Base-by-base conservation (phyloP, 805 yeast species). In the Kodamaea kakaduensis region DNA sequence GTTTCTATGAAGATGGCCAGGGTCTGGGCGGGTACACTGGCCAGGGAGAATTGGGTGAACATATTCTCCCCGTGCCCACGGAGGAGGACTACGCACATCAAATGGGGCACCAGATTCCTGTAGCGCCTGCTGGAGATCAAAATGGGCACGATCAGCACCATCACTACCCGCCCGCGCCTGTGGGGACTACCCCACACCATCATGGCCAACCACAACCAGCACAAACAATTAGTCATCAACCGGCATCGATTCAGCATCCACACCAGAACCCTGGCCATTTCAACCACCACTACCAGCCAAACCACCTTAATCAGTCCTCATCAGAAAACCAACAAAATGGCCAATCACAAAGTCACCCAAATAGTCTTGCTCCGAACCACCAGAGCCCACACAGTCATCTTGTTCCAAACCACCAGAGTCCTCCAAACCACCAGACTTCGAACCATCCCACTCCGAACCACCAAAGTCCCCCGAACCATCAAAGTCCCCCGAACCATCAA, bases 1-100 rank as follows among this genome's bases (percentile, higher is more conserved):
- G 73, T 42, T 57, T 34, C 35, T 67, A 59, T 42, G 71, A 64
- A 39, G 41, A 47, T 4, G 54, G 54, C 14, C 31, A 42, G 16
- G 32, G 19, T 9, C 24, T 20, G n/a, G 12, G 24, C 16, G 34
- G 32, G 15, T 26, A 29, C 16, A 25, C 9, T 4, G 34, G 34
- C 8, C 35, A 20, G 29, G 29, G 30, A 10, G 32, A 34, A 29
- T 15, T 36, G 14, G 39, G 39, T 9, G 39, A 22, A 15, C 39
- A 18, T 19, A 38, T 23, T 30, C 22, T 32, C 26, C 42, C 42
- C 23, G 31, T 35, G 15, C 35, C 35, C 3, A 28, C 31, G 22
- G 30, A 19, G 9, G 17, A 31, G 9, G 33, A 31, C n/a, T 36
- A 40, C 15, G 30, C 23, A 22, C 41, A 32, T 17, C 32, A 34